A percentile compares a stretch with the other conserved stretches of the same genome.
Conservation (phyloP, 768 basidiomycete genomes). For the Asterophora lycoperdoides region DNA sequence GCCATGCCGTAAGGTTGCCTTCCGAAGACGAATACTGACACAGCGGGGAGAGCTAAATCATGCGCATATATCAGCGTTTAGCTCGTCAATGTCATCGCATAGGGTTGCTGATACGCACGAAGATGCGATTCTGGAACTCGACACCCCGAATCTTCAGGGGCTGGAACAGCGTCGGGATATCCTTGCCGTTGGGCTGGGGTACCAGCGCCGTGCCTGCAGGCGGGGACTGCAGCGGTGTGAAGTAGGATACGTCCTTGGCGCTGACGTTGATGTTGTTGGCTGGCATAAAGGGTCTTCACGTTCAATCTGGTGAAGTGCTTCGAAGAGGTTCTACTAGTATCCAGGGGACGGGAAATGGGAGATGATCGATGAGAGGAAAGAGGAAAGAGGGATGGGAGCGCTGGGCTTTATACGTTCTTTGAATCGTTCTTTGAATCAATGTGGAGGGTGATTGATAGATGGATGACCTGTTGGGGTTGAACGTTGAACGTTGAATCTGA, state of each 20-base stretch:
- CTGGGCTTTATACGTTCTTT: too few species aligned
- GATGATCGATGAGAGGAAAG: too few species aligned
- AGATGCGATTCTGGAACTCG: conserved; percentile 52
- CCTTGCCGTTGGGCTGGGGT: conserved; percentile 33
- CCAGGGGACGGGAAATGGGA: too few species aligned
- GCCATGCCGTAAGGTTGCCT: conserved; percentile 52
- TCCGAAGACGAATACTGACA: conserved; percentile 58
- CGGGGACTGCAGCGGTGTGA: conserved; percentile 41
- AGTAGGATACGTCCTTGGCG: conserved; percentile 27
- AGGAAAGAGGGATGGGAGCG: too few species aligned
- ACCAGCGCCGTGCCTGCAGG: conserved; percentile 39
- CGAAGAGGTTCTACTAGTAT: too few species aligned
- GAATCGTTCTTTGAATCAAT: too few species aligned
- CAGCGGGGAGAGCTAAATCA: conserved; percentile 44
- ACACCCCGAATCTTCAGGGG: conserved; percentile 51
- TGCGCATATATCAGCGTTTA: neutral
- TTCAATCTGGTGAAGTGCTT: too few species aligned
- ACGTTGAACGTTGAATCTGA: too few species aligned
- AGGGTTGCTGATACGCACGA: conserved; percentile 25
- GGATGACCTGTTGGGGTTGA: too few species aligned
- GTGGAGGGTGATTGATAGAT: too few species aligned
- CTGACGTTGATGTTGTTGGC: conserved; percentile 16
- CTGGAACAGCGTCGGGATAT: conserved; percentile 42
- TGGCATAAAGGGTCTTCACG: neutral
- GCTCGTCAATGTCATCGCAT: neutral